Conservation (phyloP, 441 rosid genomes). For the Jatropha multifida region DNA sequence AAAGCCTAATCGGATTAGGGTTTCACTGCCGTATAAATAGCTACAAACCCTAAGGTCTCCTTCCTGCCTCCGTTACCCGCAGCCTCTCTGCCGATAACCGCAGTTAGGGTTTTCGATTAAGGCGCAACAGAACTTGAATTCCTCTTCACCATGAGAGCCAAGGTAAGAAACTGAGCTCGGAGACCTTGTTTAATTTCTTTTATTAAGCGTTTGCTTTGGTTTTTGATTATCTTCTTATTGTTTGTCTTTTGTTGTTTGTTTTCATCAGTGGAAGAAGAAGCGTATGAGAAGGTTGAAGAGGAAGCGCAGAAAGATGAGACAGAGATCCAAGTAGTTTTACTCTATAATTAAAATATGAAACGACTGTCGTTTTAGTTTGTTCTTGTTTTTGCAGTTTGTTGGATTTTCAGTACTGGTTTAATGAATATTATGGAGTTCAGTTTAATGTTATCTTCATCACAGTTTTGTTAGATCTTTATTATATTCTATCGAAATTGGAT, state of each 20-base stretch:
- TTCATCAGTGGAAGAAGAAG: constrained; percentile 69
- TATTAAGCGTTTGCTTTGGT: background rate
- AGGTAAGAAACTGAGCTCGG: constrained; percentile 33
- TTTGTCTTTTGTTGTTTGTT: constrained; percentile 3
- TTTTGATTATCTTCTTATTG: background rate
- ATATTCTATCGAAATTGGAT: background rate
- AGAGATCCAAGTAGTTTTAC: constrained; percentile 62
- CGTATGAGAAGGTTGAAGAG: constrained; percentile 77
- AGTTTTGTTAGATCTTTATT: constrained; percentile 4
- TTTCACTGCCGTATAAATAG: constrained; percentile 26
- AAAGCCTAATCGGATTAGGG: constrained; percentile 29
- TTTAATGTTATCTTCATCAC: constrained; percentile 1
- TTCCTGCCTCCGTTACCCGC: background rate
- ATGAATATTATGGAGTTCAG: background rate
- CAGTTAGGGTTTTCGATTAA: constrained; percentile 20
- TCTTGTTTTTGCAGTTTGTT: constrained; percentile 4
- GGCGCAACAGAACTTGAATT: background rate
- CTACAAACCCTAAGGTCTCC: background rate
- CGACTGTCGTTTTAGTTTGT: constrained; percentile 10
- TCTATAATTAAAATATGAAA: background rate
- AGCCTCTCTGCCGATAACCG: background rate
- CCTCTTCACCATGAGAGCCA: constrained; percentile 59
- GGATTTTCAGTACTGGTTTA: constrained; percentile 13
- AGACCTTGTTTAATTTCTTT: background rate
- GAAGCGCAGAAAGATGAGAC: constrained; percentile 82